These are phyloP conservation scores for Sclerotinia subarctica DNA, from an alignment of 2,329 filamentous ascomycete genomes.

Conservation along the genomic window DNA sequence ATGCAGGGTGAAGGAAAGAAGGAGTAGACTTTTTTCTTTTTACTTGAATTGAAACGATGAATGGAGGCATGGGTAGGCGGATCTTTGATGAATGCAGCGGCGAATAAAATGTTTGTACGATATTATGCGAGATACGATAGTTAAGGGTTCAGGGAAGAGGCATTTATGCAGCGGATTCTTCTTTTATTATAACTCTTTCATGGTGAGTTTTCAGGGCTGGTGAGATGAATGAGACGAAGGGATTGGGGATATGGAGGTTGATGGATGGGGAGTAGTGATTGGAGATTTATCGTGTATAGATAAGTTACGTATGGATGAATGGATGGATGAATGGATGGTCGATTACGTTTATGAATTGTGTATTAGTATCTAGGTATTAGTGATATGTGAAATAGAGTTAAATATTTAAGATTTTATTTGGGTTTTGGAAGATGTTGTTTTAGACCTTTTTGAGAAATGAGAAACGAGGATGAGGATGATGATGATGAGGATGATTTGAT, in stretches of 20 bases:
- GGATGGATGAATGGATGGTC: neutral
- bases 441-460: no score
- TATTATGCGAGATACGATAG: slow-evolving; percentile 1
- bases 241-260: neutral
- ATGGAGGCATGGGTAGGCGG: neutral
- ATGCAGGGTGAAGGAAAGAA: slow-evolving; percentile 27
- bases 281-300: neutral
- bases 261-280: neutral
- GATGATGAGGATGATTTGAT: neutral
- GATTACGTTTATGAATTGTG: neutral
- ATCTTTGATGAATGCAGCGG: neutral
- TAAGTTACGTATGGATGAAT: slow-evolving; percentile 5
- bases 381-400: neutral
- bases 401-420: no score
- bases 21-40: neutral
- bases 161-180: neutral
- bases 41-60: neutral
- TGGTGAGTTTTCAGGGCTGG: neutral
- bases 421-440: no score
- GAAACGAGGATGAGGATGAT: no score
- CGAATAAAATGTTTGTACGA: slow-evolving; percentile 5
- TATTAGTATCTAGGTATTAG: neutral
- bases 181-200: neutral
- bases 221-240: neutral
- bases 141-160: neutral